Base-by-base conservation (phyloP, 148 eudicot genomes). In the Nepenthes gracilis region DNA sequence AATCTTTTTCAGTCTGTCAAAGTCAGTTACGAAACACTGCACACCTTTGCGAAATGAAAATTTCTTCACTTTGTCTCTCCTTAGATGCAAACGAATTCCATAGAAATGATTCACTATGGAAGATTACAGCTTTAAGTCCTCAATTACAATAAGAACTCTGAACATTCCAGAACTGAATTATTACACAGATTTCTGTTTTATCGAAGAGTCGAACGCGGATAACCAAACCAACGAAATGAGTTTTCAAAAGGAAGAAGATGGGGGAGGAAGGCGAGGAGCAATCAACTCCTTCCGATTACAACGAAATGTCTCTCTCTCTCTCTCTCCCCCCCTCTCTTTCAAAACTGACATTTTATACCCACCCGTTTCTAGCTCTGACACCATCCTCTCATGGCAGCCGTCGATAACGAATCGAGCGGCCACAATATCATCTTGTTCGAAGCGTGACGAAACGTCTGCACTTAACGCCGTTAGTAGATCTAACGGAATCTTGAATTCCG, bases 261-360 rank as follows among this genome's bases (percentile, higher is more conserved):
- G 35, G 15, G 35, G 57, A 2, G 40, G 14, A 4, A 45, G 59
- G 60, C 13, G 12, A 50, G 55, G 54, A 62, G 35, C 14, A 10
- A 52, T 12, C 23, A 52, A 6, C 55, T 52, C 6, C 55, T 57
- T 59, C 58, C 43, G 49, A 40, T 40, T 40, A 40, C 36, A 68
- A 68, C 55, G 70, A 65, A 72, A 77, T 72, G 71, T 60, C 64
- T 74, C 64, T 62, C 62, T 61, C 58, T 23, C 23, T 23, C 23
- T 23, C 23, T 23, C 23, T 23, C 23, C 23, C 23, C 23, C 23
- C 23, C 23, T 23, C 23, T 60, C 76, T 68, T 67, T 67, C 60
- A 59, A 75, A 47, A 68, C 58, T 62, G 72, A 4, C 36, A 43
- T 67, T 78, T 64, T 78, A 82, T 79, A 83, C 77, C 73, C 83